Conservation (phyloP, 2,329 filamentous ascomycete species). For the Trichoderma sp. region DNA sequence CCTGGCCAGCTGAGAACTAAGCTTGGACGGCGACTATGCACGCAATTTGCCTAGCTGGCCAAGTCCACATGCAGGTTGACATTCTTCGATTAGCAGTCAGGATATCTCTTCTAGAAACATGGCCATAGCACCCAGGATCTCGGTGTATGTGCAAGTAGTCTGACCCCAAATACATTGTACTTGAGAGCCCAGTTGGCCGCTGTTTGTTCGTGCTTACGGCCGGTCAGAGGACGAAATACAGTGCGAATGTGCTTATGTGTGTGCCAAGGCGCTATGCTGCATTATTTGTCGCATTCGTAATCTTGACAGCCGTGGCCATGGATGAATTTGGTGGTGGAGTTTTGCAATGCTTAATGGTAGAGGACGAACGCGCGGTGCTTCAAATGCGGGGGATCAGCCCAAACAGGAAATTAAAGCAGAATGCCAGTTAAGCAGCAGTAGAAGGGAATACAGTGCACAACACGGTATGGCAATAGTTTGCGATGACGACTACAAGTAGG, state of each 20-base stretch:
- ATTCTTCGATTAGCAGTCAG: background rate
- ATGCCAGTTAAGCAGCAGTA: background rate
- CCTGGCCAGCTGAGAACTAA: constrained; percentile 13
- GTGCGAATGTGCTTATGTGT: background rate
- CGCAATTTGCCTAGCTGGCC: constrained; percentile 16
- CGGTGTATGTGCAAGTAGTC: background rate
- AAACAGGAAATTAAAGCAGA: background rate
- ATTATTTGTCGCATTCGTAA: no score
- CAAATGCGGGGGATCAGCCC: no score
- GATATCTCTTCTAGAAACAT: background rate
- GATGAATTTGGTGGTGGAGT: no score
- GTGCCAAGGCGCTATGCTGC: no score
- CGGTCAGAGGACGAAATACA: background rate
- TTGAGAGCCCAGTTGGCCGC: background rate
- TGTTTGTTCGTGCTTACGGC: background rate
- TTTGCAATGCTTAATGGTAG: no score
- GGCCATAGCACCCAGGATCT: background rate
- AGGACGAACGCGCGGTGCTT: no score
- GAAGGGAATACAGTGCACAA: background rate
- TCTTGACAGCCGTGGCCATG: no score
- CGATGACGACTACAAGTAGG: no score
- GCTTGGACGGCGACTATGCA: constrained; percentile 2
- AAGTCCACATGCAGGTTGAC: background rate
- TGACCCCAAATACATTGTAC: no score
- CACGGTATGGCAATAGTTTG: background rate